These are phyloP conservation scores for Penicillium sp. DNA, from an alignment of 2,329 filamentous ascomycete species.

Conservation along the genomic window DNA sequence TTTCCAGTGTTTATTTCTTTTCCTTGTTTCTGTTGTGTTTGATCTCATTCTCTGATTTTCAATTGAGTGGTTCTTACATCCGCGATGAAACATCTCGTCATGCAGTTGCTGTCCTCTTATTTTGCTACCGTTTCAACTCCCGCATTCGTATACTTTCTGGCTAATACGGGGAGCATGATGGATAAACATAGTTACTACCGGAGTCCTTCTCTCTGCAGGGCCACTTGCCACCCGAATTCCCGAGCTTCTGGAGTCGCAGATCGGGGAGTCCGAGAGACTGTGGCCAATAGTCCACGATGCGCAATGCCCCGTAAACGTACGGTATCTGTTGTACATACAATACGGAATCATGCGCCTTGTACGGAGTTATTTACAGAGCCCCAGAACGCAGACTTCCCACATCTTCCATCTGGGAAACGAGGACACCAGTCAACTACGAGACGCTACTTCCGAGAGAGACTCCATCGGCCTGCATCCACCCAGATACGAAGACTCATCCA, in stretches of 20 bases:
- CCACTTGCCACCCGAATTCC: slow-evolving; percentile 14
- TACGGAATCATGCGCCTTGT: background rate
- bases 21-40: background rate
- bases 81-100: slow-evolving; percentile 15
- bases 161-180: background rate
- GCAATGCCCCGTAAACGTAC: slow-evolving; percentile 1
- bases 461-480: slow-evolving; percentile 20
- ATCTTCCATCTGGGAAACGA: background rate
- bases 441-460: slow-evolving; percentile 13
- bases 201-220: background rate
- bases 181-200: background rate
- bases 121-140: slow-evolving; percentile 16
- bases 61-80: background rate
- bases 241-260: slow-evolving; percentile 9
- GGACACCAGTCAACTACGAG: background rate
- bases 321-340: background rate
- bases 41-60: background rate
- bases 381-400: background rate
- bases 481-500: slow-evolving; percentile 12
- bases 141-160: background rate
- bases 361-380: background rate
- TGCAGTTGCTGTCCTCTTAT: background rate
- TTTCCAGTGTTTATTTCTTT: background rate
- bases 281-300: background rate
- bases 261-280: slow-evolving; percentile 23